A percentile compares a stretch with the other conserved stretches of the same genome.
Conservation (phyloP, 2,329 filamentous ascomycete species). For the Fusarium tricinctum region DNA sequence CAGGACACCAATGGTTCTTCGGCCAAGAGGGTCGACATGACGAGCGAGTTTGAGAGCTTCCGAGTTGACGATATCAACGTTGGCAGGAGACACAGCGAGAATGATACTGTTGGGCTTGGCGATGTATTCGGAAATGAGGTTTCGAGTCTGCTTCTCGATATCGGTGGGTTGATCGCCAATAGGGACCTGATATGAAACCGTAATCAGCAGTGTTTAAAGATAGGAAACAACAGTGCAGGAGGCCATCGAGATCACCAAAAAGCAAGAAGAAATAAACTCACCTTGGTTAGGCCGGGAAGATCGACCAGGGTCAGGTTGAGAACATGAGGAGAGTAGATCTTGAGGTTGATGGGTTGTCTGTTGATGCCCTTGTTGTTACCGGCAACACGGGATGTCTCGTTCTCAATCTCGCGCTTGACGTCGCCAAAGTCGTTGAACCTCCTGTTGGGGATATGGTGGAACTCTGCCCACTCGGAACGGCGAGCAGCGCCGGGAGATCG, state of each 20-base stretch:
- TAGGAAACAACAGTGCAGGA: constrained; percentile 21
- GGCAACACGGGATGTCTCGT: constrained; percentile 90
- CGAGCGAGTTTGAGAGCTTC: constrained; percentile 96
- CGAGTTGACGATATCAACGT: constrained; percentile 98
- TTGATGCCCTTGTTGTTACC: constrained; percentile 99
- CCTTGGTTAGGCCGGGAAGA: constrained; percentile 94
- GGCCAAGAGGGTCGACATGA: constrained; percentile 94
- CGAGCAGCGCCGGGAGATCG: constrained; percentile 79
- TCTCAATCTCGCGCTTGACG: constrained; percentile 97
- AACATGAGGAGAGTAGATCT: constrained; percentile 97
- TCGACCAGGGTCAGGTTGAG: constrained; percentile 97
- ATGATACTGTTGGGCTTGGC: constrained; percentile 99
- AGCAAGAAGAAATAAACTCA: constrained; percentile 55
- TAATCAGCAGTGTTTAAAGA: constrained; percentile 41
- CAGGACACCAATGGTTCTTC: constrained; percentile 94
- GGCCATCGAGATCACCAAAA: constrained; percentile 22
- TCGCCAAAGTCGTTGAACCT: constrained; percentile 92
- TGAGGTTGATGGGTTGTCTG: constrained; percentile 95
- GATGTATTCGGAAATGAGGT: constrained; percentile 97
- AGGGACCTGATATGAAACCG: constrained; percentile 73
- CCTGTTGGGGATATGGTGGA: constrained; percentile 92
- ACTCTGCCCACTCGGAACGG: constrained; percentile 88
- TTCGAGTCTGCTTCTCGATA: constrained; percentile 98
- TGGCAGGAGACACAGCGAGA: constrained; percentile 94
- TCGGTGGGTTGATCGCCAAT: constrained; percentile 98